Percentiles rank a stretch among this genome's conserved stretches.
Conservation (phyloP, 306 rosid genomes). For the Quercus suber region DNA sequence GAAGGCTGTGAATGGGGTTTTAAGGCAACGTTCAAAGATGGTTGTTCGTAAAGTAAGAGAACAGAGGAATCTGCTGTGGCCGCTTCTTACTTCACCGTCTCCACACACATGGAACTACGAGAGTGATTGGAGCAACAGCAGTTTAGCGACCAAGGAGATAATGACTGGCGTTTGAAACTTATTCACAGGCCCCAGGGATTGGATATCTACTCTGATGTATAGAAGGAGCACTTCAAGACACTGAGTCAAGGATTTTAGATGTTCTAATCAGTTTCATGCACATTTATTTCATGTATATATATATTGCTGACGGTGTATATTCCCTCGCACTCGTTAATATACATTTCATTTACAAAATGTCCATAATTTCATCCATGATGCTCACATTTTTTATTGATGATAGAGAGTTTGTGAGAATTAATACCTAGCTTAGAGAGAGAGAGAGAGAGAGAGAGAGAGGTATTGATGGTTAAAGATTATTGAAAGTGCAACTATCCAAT, state of each 20-base stretch:
- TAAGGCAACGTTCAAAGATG: constrained; percentile 44
- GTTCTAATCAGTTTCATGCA: neutral
- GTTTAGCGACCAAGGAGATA: constrained; percentile 49
- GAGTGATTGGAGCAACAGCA: constrained; percentile 31
- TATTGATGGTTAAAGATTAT: too few relatives aligned
- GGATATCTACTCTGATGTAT: neutral
- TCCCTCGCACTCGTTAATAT: too few relatives aligned
- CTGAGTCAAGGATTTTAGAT: neutral
- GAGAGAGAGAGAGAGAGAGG: too few relatives aligned
- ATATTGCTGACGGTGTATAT: too few relatives aligned
- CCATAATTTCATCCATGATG: too few relatives aligned
- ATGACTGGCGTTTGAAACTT: constrained; percentile 43
- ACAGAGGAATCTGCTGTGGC: constrained; percentile 55
- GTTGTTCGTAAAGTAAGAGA: constrained; percentile 31
- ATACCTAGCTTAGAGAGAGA: too few relatives aligned
- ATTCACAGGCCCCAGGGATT: neutral
- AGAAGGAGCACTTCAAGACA: too few relatives aligned
- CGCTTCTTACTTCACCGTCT: constrained; percentile 60
- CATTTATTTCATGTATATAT: neutral
- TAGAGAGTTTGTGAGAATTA: too few relatives aligned
- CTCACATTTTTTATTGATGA: too few relatives aligned
- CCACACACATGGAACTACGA: constrained; percentile 67
- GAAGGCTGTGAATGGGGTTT: constrained; percentile 61
- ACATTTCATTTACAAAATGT: too few relatives aligned
- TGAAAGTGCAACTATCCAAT: neutral